Evolutionary conservation across 78 protist genomes (phyloP).

Genomic region (Isochrysis galbana): DNA sequence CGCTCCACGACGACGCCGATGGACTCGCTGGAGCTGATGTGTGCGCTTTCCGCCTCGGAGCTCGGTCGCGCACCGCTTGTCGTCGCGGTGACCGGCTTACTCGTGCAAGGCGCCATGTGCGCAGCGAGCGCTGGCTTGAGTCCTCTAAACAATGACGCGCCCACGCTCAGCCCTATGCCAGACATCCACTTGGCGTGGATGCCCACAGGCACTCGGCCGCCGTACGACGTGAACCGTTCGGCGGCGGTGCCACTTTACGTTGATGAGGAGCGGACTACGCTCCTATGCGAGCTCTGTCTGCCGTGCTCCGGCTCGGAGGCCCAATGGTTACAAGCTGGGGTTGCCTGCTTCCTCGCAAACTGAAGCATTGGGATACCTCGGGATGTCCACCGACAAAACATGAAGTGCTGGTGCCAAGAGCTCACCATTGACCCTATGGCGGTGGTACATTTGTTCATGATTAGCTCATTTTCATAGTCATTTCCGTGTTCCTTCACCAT

Average conservation of each 20-base stretch:
- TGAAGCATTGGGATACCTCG: too few species aligned
- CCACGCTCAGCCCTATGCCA: slow-evolving; percentile 11
- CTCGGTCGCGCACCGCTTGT: background rate
- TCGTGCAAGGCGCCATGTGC: slow-evolving; percentile 49
- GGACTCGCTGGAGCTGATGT: slow-evolving; percentile 24
- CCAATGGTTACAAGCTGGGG: slow-evolving; percentile 41
- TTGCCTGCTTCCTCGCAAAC: slow-evolving; percentile 22
- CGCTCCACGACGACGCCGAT: background rate
- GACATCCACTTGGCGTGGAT: slow-evolving; percentile 2
- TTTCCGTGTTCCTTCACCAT: background rate
- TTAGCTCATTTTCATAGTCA: background rate
- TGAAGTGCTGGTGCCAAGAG: background rate
- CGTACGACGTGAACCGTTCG: background rate
- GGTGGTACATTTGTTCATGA: background rate
- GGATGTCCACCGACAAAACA: background rate
- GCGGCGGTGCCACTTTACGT: slow-evolving; percentile 28
- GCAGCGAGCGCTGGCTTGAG: background rate
- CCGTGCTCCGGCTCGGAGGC: slow-evolving; percentile 6
- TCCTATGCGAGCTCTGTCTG: slow-evolving; percentile 29
- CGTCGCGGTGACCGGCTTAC: slow-evolving; percentile 11
- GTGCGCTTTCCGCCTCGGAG: background rate
- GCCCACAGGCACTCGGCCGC: background rate
- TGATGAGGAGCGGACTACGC: background rate
- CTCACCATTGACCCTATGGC: background rate
- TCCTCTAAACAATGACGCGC: background rate